phyloP scores from a whole-genome alignment of 208 protist species.

The Leishmania guyanensis region DNA sequence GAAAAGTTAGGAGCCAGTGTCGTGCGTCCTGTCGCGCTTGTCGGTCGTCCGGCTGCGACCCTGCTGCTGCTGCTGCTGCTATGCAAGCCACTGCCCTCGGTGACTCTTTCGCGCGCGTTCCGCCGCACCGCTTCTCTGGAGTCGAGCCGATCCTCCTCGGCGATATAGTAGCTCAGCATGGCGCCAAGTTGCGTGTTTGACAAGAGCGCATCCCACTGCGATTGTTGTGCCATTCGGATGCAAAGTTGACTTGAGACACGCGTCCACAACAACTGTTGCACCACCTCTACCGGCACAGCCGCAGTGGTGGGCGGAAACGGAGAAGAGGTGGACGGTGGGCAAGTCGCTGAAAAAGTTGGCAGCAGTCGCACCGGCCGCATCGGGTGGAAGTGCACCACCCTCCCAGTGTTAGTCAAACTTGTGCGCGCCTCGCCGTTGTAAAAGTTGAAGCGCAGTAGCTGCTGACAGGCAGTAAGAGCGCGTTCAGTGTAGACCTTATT shows the following conservation, averaged over 20 bases:
- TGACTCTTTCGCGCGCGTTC: not conserved
- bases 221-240: slow-evolving; percentile 7
- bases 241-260: slow-evolving; percentile 5
- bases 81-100: not conserved
- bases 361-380: slow-evolving; percentile 16
- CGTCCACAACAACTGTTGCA: slow-evolving; percentile 17
- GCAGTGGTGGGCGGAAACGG: not conserved
- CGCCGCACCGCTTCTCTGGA: slow-evolving; percentile 13
- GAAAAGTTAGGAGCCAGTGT: not conserved
- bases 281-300: slow-evolving; percentile 4
- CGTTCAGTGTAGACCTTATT: slow-evolving; percentile 9
- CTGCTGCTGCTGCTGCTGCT: not conserved
- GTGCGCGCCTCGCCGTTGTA: slow-evolving; percentile 29
- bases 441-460: slow-evolving; percentile 31
- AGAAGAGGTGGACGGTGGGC: not conserved
- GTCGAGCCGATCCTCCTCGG: slow-evolving; percentile 1
- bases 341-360: not conserved
- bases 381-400: slow-evolving; percentile 25
- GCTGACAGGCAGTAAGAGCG: slow-evolving; percentile 12
- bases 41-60: not conserved
- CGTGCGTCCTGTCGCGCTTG: not conserved
- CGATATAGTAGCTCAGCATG: slow-evolving; percentile 6
- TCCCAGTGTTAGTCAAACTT: slow-evolving; percentile 34
- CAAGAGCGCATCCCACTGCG: slow-evolving; percentile 25
- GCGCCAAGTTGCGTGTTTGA: not conserved